Base-by-base conservation (phyloP, 768 basidiomycete genomes). In the Psilocybe cyanescens region DNA sequence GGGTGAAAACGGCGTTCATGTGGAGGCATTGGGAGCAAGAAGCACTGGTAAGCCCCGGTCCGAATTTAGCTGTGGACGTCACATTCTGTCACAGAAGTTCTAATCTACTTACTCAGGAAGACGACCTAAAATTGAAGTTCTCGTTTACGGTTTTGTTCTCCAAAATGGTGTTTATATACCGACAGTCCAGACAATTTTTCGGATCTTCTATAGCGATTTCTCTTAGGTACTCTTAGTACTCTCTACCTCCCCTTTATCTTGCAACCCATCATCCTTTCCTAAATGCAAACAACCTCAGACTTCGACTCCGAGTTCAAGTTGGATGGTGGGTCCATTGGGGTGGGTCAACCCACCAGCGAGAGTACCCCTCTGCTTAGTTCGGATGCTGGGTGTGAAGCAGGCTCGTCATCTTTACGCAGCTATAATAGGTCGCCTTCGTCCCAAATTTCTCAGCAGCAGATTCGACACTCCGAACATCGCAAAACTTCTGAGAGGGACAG, bases 331-430 rank as follows among this genome's bases (percentile, higher is more conserved):
- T 16, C 41, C 41, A 12, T 5, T 17, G 45, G 51, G 31, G 9
- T 48, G 39, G 50, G 14, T 14, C 28, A 45, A 8, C 30, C 17
- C 7, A 44, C n/a, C 5, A 44, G 24, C 9, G 58, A 59, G 51
- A 52, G 30, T 33, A 59, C 58, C 24, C 51, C 51, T n/a, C 41
- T 59, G 19, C 58, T 53, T 17, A 31, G n/a, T 16, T 44, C 41
- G 9, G 14, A n/a, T 44, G 14, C 14, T 16, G 14, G n/a, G n/a
- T 44, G 41, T 44, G 41, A 12, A 5, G n/a, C n/a, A 16, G 41
- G 41, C 8, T n/a, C 41, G n/a, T 44, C 41, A n/a, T 44, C 11
- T 44, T 12, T 12, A 14, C 41, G 14, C 11, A 44, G 5, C n/a
- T 44, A 44, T 12, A 12, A 44, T 44, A 12, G 41, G 41, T 44